Evolutionary conservation across 2,329 filamentous ascomycete species (phyloP).

Genomic region (Byssoonygena ceratinophila): DNA sequence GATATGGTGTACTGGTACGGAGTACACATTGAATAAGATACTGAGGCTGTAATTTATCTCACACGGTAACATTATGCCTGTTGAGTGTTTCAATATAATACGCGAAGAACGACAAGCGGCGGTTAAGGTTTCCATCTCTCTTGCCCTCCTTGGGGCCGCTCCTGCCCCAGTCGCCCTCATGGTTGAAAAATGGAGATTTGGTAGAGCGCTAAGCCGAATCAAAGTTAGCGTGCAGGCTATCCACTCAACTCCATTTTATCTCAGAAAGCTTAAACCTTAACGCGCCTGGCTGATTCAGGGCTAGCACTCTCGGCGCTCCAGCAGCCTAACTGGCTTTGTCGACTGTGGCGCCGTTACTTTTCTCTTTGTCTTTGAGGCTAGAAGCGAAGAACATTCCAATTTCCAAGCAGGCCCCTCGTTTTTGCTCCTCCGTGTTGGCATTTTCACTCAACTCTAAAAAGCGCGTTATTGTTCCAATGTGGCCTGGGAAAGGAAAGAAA

Average conservation of each 20-base stretch:
- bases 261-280: constrained; percentile 3
- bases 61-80: neutral
- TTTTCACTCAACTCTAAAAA: too few relatives aligned
- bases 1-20: too few relatives aligned
- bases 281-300: neutral
- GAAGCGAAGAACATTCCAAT: neutral
- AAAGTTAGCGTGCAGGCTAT: neutral
- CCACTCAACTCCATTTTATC: too few relatives aligned
- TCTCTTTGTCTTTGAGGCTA: neutral
- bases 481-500: neutral
- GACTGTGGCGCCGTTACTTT: neutral
- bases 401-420: too few relatives aligned
- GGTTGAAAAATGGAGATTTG: constrained; percentile 2
- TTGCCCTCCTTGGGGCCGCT: too few relatives aligned
- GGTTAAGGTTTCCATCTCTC: too few relatives aligned
- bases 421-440: too few relatives aligned
- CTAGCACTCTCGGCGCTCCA: neutral
- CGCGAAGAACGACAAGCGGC: too few relatives aligned
- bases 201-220: neutral
- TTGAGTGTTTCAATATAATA: neutral
- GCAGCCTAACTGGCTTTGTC: neutral
- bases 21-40: too few relatives aligned
- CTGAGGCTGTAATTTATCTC: neutral
- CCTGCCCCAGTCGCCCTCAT: constrained; percentile 11
- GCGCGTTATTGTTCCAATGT: constrained; percentile 1